Evolutionary conservation across 257 asterid species (phyloP).

Genomic region (Echium plantagineum): DNA sequence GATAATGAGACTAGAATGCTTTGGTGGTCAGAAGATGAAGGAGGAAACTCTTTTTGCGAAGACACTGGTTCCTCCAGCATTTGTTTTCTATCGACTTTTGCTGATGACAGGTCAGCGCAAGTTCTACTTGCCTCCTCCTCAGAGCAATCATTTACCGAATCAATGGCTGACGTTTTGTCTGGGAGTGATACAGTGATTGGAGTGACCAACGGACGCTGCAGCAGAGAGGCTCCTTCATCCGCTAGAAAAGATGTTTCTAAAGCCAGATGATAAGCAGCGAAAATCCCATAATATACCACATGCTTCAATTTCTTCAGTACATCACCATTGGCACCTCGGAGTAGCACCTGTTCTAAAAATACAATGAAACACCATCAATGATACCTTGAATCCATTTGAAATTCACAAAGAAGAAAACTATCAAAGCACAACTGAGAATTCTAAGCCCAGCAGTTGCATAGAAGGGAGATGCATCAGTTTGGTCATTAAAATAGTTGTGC

Average conservation of each 20-base stretch:
- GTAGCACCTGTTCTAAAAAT: conserved; percentile 43
- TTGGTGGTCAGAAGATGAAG: conserved; percentile 55
- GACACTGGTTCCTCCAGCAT: too few relatives aligned
- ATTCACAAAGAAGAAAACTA: too few relatives aligned
- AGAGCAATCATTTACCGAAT: not conserved
- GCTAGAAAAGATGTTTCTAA: conserved; percentile 78
- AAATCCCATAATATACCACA: conserved; percentile 53
- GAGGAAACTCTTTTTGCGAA: conserved; percentile 48
- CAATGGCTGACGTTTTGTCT: conserved; percentile 40
- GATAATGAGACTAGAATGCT: conserved; percentile 78
- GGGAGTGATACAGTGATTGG: conserved; percentile 58
- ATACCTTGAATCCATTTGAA: too few relatives aligned
- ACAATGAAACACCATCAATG: too few relatives aligned
- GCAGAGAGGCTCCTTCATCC: conserved; percentile 75
- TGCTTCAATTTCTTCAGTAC: conserved; percentile 66
- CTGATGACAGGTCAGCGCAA: too few relatives aligned
- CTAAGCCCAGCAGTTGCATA: too few relatives aligned
- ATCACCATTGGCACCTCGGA: conserved; percentile 75
- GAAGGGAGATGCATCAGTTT: too few relatives aligned
- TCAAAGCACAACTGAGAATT: too few relatives aligned
- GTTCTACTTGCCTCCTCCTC: too few relatives aligned
- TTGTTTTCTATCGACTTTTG: too few relatives aligned
- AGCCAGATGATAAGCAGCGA: conserved; percentile 80
- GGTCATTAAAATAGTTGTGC: too few relatives aligned
- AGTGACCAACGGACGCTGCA: conserved; percentile 51